phyloP scores from a whole-genome alignment of 805 yeast species.

The Metschnikowia reukaufii region DNA sequence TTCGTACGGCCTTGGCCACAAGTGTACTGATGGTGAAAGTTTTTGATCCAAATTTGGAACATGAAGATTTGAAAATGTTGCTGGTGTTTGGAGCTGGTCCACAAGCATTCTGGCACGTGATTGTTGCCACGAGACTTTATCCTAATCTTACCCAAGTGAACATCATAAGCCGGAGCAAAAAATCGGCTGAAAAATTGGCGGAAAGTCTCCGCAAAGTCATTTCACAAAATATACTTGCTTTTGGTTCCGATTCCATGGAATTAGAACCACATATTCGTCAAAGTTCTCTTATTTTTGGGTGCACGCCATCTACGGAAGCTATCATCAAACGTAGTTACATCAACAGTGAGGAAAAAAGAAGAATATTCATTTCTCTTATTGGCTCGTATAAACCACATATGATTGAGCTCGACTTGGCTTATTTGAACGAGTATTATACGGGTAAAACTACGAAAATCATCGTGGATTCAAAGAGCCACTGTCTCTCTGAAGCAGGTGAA shows the following conservation, averaged over 20 bases:
- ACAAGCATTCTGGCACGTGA: conserved; percentile 66
- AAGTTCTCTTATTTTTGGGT: conserved; percentile 55
- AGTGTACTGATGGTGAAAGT: conserved; percentile 45
- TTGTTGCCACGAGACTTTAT: conserved; percentile 42
- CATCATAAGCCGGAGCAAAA: conserved; percentile 44
- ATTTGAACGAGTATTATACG: conserved; percentile 35
- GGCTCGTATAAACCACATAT: conserved; percentile 70
- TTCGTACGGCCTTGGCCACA: conserved; percentile 63
- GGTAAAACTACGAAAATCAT: conserved; percentile 43
- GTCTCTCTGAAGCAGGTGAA: conserved; percentile 65
- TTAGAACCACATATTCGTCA: conserved; percentile 24
- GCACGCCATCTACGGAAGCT: conserved; percentile 57
- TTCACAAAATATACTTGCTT: conserved; percentile 15
- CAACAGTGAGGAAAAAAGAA: conserved; percentile 26
- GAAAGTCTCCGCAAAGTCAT: conserved; percentile 28
- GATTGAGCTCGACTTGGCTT: conserved; percentile 55
- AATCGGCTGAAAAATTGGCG: conserved; percentile 38
- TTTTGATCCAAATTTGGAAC: conserved; percentile 16
- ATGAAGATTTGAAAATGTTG: conserved; percentile 27
- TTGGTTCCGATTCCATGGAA: background rate
- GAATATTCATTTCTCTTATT: conserved; percentile 52
- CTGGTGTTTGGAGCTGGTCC: conserved; percentile 60
- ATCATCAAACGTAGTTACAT: conserved; percentile 36
- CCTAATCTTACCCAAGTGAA: conserved; percentile 39
- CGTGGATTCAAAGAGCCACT: conserved; percentile 60